Percentiles rank a stretch among this genome's conserved stretches.
Conservation (phyloP, 306 rosid species). For the Herpetospermum pedunculosum region DNA sequence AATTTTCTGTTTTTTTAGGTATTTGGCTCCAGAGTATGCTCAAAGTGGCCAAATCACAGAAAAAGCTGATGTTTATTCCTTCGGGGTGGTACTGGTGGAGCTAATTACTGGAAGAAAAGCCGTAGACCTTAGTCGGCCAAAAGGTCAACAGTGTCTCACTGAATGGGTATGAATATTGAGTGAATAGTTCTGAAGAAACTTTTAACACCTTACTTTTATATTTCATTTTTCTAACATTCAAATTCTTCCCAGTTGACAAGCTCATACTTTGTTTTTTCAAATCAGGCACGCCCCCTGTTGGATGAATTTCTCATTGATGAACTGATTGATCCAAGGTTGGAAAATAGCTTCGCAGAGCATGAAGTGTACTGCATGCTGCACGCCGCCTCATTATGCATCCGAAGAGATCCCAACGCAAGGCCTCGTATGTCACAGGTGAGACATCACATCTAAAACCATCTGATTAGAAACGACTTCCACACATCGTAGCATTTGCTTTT, state of each 20-base stretch:
- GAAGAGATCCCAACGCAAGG: constrained; percentile 78
- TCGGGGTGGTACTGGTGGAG: constrained; percentile 93
- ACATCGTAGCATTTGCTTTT: neutral
- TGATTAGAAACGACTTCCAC: neutral
- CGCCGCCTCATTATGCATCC: constrained; percentile 84
- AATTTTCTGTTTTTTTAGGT: constrained; percentile 31
- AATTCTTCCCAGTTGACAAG: neutral
- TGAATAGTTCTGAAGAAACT: neutral
- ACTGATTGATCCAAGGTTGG: constrained; percentile 82
- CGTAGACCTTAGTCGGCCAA: constrained; percentile 82
- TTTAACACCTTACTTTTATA: neutral
- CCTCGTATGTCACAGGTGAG: constrained; percentile 97
- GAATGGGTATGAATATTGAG: constrained; percentile 60
- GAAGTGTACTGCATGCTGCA: constrained; percentile 90
- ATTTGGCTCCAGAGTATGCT: constrained; percentile 96
- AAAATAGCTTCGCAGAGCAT: constrained; percentile 45
- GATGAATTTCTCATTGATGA: constrained; percentile 74
- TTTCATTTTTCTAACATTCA: neutral
- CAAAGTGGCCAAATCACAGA: constrained; percentile 99
- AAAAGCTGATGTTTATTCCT: constrained; percentile 94
- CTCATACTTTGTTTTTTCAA: neutral
- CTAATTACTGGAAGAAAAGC: constrained; percentile 94
- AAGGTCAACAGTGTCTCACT: constrained; percentile 96
- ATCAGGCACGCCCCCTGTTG: constrained; percentile 81
- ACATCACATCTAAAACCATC: neutral